Percentiles rank a stretch among this genome's conserved stretches.
Conservation (phyloP, 768 basidiomycete genomes). For the Dioszegia crocea region DNA sequence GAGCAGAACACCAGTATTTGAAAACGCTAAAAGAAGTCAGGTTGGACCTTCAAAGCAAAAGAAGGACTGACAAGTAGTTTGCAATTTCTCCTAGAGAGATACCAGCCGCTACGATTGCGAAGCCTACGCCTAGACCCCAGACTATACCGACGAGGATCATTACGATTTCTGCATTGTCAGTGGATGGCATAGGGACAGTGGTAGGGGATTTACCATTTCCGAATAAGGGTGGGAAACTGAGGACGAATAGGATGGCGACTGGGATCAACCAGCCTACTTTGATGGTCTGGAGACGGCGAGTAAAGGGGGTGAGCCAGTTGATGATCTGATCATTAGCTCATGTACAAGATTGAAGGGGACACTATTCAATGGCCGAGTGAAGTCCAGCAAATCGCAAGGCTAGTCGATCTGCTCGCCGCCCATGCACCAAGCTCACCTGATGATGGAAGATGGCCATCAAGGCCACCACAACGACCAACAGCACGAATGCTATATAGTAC, state of each 20-base stretch:
- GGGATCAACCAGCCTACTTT: slow-evolving; percentile 16
- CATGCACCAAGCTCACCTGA: slow-evolving; percentile 50
- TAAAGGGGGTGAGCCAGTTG: slow-evolving; percentile 62
- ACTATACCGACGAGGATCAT: slow-evolving; percentile 83
- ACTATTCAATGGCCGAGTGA: too few relatives aligned
- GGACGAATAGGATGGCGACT: slow-evolving; percentile 71
- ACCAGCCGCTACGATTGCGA: slow-evolving; percentile 62
- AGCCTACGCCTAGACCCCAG: slow-evolving; percentile 83
- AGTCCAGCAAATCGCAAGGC: too few relatives aligned
- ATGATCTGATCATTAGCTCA: slow-evolving; percentile 44
- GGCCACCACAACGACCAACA: slow-evolving; percentile 56
- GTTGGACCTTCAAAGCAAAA: slow-evolving; percentile 3
- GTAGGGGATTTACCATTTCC: slow-evolving; percentile 63
- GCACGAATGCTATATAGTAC: slow-evolving; percentile 51
- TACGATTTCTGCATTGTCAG: slow-evolving; percentile 53
- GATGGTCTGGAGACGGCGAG: slow-evolving; percentile 57
- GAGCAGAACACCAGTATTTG: slow-evolving; percentile 69
- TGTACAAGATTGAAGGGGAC: neutral
- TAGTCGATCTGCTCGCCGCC: too few relatives aligned
- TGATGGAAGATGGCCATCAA: slow-evolving; percentile 64
- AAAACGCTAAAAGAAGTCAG: slow-evolving; percentile 65
- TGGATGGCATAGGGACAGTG: neutral
- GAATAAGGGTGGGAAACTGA: slow-evolving; percentile 85
- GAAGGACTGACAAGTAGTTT: slow-evolving; percentile 68
- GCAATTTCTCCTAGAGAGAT: slow-evolving; percentile 82